Base-by-base conservation (phyloP, 2,329 filamentous ascomycete species). In the Pleurostoma richardsiae region DNA sequence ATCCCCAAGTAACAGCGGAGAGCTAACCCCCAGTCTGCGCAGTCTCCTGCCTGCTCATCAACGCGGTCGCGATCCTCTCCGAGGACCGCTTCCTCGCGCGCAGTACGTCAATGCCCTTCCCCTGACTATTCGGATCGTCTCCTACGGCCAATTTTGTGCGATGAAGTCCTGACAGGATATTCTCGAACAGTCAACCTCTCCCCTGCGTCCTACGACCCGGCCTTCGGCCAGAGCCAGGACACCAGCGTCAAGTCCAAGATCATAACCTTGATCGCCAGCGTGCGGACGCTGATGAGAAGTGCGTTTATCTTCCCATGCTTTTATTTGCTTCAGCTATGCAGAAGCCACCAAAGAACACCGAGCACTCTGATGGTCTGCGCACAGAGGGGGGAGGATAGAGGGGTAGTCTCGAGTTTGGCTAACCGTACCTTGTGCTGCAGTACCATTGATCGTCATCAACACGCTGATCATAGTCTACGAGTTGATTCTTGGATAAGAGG, bases 221-320 rank as follows among this genome's bases (percentile, higher is more conserved):
- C 84, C 39, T 96, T 96, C 65, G 90, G 90, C 57, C 72, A 83
- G 54, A 70, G 77, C 59, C 60, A 88, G 56, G 87, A 88, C 56
- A 79, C 83, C 54, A 91, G 88, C 67, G 77, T 95, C 59, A 92
- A 94, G 68, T 85, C 85, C 44, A 94, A 94, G 67, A 77, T 91
- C 39, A 85, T 96, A 59, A 90, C 95, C 65, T 70, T 97, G 59
- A 94, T 97, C 55, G 88, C 88, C 33, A 94, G 88, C 60, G 86
- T 96, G 56, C 79, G 92, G 66, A 96, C 89, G 48, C 74, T 97
- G 46, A 95, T 95, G 89, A 82, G 92, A 73, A 90, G 91, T 96
- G 79, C 49, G 85, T 80, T 8, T 10, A 29, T 4, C 31, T n/a
- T 43, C n/a, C 39, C 33, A 36, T n/a, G 33, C 8, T 8, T 36